These are phyloP conservation scores for Wickerhamomyces bovis DNA, from an alignment of 805 yeast genomes.

Conservation along the genomic window DNA sequence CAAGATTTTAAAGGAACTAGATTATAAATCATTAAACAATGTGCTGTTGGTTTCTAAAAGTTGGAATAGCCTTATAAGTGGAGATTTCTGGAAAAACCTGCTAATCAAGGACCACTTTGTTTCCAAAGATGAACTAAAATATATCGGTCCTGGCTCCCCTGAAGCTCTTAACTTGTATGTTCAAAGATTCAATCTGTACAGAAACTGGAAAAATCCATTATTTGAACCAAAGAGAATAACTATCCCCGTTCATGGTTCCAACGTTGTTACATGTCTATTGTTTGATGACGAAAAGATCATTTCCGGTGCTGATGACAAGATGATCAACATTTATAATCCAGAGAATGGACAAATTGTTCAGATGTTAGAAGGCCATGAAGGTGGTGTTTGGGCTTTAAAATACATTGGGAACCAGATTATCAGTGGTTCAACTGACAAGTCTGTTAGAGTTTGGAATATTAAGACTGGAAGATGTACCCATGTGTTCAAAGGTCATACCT, in stretches of 20 bases:
- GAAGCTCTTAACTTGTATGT: constrained; percentile 11
- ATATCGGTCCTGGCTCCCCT: background rate
- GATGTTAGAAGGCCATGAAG: constrained; percentile 81
- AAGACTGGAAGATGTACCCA: constrained; percentile 83
- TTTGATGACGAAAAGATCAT: constrained; percentile 86
- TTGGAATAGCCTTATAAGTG: constrained; percentile 66
- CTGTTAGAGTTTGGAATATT: constrained; percentile 92
- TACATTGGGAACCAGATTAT: constrained; percentile 78
- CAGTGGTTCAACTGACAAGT: constrained; percentile 91
- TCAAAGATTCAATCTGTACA: constrained; percentile 25
- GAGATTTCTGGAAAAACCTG: constrained; percentile 64
- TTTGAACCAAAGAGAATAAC: constrained; percentile 64
- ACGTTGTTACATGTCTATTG: constrained; percentile 92
- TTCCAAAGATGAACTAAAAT: constrained; percentile 37
- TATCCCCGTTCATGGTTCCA: constrained; percentile 62
- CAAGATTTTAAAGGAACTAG: constrained; percentile 59
- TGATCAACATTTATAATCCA: constrained; percentile 77
- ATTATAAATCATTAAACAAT: constrained; percentile 52
- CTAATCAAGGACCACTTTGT: constrained; percentile 57
- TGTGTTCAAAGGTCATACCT: constrained; percentile 84
- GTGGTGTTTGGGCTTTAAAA: constrained; percentile 98
- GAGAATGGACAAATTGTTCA: constrained; percentile 57
- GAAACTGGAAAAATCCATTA: constrained; percentile 75
- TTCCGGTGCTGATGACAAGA: constrained; percentile 86
- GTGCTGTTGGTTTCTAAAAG: constrained; percentile 57